Percentiles rank a stretch among this genome's conserved stretches.
Evolutionary conservation across 306 rosid species (phyloP).

Genomic region (Rubus idaeus): DNA sequence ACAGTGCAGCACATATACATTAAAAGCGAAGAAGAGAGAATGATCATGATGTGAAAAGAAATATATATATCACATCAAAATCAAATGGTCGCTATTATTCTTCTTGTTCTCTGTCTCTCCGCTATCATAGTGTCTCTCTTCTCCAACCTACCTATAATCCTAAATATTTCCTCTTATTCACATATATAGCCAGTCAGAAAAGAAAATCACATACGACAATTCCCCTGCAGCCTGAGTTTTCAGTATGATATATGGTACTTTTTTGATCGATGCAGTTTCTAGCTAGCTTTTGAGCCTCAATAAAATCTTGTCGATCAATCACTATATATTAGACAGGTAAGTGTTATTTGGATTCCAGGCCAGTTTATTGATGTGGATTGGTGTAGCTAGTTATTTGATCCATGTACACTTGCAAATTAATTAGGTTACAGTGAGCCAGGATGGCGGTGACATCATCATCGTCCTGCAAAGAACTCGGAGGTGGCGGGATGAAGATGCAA

Average conservation of each 20-base stretch:
- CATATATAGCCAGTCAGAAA: background rate
- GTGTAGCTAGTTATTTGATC: no score
- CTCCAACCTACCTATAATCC: conserved; percentile 28
- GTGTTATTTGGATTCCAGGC: no score
- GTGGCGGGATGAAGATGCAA: conserved; percentile 44
- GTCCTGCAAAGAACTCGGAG: conserved; percentile 46
- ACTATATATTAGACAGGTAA: no score
- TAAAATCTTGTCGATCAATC: background rate
- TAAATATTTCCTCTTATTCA: background rate
- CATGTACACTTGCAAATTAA: no score
- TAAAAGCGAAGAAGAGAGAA: conserved; percentile 40
- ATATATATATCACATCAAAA: conserved; percentile 7
- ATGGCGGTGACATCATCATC: conserved; percentile 76
- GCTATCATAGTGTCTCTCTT: conserved; percentile 43
- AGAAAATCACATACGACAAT: no score
- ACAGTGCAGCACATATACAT: conserved; percentile 26
- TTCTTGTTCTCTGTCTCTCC: conserved; percentile 42
- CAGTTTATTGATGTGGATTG: no score
- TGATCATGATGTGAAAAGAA: conserved; percentile 49
- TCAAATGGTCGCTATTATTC: conserved; percentile 29
- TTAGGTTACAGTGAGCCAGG: background rate
- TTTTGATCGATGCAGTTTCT: background rate
- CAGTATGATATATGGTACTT: background rate
- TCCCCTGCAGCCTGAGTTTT: background rate
- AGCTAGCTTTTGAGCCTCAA: background rate